Evolutionary conservation across 352 stramenopile genomes (phyloP).

Genomic region (Phytophthora quininea): DNA sequence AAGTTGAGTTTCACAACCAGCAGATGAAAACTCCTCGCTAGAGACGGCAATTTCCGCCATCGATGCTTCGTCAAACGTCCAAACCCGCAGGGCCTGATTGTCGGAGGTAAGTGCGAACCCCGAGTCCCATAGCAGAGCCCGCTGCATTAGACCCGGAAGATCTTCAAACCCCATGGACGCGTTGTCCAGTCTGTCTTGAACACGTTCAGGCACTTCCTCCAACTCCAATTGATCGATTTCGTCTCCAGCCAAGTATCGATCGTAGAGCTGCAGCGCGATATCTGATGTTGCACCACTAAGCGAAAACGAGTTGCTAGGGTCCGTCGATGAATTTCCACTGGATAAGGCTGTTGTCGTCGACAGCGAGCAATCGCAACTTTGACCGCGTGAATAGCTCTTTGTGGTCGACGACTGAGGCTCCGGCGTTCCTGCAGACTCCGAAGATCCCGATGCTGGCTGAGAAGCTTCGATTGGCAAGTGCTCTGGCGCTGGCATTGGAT

Average conservation of each 20-base stretch:
- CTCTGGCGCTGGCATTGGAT: not conserved
- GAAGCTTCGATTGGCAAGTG: not conserved
- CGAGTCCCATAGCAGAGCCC: slow-evolving; percentile 42
- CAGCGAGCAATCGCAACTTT: slow-evolving; percentile 18
- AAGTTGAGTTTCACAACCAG: slow-evolving; percentile 15
- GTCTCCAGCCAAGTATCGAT: slow-evolving; percentile 24
- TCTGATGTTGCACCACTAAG: slow-evolving; percentile 21
- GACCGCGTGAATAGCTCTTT: not conserved
- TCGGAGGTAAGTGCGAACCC: slow-evolving; percentile 27
- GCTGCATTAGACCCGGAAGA: slow-evolving; percentile 34
- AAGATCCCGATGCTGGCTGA: slow-evolving; percentile 20
- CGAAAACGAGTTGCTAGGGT: slow-evolving; percentile 1
- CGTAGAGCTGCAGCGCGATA: slow-evolving; percentile 28
- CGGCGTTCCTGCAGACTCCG: slow-evolving; percentile 1
- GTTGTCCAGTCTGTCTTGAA: slow-evolving; percentile 21
- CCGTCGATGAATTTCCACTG: not conserved
- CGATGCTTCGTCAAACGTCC: slow-evolving; percentile 19
- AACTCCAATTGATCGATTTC: slow-evolving; percentile 19
- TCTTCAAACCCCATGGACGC: slow-evolving; percentile 24
- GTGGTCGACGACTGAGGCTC: slow-evolving; percentile 18
- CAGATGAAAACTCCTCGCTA: slow-evolving; percentile 13
- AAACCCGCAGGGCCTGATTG: slow-evolving; percentile 21
- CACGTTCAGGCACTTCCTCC: slow-evolving; percentile 3
- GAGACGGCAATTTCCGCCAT: slow-evolving; percentile 35
- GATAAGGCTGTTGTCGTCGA: slow-evolving; percentile 1